Base-by-base conservation (phyloP, 768 basidiomycete species). In the Candolleomyces eurysporus region DNA sequence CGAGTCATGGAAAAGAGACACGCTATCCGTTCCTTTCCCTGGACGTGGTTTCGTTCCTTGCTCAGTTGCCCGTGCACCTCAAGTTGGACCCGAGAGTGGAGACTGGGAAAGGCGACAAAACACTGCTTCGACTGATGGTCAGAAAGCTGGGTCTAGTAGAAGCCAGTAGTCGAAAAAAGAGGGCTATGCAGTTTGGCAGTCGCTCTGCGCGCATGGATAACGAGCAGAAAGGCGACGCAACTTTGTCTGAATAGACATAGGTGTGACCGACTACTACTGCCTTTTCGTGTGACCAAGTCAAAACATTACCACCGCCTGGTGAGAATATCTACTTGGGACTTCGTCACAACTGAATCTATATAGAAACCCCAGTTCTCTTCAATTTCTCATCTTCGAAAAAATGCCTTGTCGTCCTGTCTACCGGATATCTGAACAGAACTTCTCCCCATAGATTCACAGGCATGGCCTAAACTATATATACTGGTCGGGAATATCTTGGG, bases 171-270 rank as follows among this genome's bases (percentile, higher is more conserved):
- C 78, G 92, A 64, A 94, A 90, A 72, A 99, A 99, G 76, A 73
- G 91, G 61, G 97, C 97, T 14, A 97, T 98, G 91, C 97, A 98
- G 68, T 99, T 99, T 76, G 96, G 96, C 17, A 91, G 85, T 67
- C 86, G 88, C 73, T 91, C 92, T 32, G 92, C 92, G 17, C 78
- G 91, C 61, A 93, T 94, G 92, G 86, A 88, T 17, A 87, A 85
- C 3, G 83, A 84, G 51, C 75, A 73, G 61, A 80, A 82, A 42
- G 90, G 89, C 2, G 84, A 87, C 69, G 68, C 67, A 21, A 61
- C 69, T 8, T 64, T 81, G 65, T 70, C 60, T 49, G 39, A n/a
- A 43, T 51, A 31, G 40, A 17, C 6, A 51, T 32, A 46, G 16
- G 36, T 30, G 19, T 8, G 7, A 10, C 26, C 26, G 26, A 4